phyloP scores from a whole-genome alignment of 2,329 filamentous ascomycete species.

The Colletotrichum magnum region DNA sequence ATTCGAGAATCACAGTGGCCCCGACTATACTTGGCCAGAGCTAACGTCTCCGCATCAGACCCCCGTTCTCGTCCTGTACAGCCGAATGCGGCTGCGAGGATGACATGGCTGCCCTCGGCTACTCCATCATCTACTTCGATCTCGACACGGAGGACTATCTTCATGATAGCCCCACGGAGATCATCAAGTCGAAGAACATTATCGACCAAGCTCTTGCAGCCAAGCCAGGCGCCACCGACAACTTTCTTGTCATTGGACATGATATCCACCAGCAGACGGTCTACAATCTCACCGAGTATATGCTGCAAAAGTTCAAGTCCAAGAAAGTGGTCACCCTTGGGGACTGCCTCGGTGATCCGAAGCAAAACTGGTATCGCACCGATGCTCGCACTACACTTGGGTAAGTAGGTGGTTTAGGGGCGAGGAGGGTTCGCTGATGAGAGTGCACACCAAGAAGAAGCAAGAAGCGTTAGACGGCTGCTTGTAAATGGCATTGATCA shows the following conservation, averaged over 20 bases:
- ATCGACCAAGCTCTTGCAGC: constrained; percentile 51
- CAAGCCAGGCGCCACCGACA: constrained; percentile 45
- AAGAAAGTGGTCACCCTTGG: constrained; percentile 63
- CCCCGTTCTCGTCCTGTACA: constrained; percentile 61
- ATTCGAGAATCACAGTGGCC: background rate
- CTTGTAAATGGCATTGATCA: too few relatives aligned
- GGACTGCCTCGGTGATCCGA: constrained; percentile 63
- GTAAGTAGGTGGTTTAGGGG: background rate
- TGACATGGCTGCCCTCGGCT: constrained; percentile 48
- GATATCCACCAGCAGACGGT: constrained; percentile 59
- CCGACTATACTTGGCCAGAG: background rate
- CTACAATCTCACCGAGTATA: constrained; percentile 54
- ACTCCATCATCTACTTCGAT: constrained; percentile 54
- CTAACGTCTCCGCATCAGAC: constrained; percentile 38
- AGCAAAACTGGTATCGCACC: constrained; percentile 62
- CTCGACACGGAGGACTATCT: constrained; percentile 55
- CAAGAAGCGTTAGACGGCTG: too few relatives aligned
- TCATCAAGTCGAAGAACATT: constrained; percentile 53
- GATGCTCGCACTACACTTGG: constrained; percentile 29
- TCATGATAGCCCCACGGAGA: constrained; percentile 47
- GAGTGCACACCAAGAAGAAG: too few relatives aligned
- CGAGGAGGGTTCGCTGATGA: too few relatives aligned
- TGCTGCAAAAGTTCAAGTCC: constrained; percentile 51
- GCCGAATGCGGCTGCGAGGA: constrained; percentile 31
- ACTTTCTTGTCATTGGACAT: constrained; percentile 51